Base-by-base conservation (phyloP, 2,329 filamentous ascomycete genomes). In the Fusarium nurragi region DNA sequence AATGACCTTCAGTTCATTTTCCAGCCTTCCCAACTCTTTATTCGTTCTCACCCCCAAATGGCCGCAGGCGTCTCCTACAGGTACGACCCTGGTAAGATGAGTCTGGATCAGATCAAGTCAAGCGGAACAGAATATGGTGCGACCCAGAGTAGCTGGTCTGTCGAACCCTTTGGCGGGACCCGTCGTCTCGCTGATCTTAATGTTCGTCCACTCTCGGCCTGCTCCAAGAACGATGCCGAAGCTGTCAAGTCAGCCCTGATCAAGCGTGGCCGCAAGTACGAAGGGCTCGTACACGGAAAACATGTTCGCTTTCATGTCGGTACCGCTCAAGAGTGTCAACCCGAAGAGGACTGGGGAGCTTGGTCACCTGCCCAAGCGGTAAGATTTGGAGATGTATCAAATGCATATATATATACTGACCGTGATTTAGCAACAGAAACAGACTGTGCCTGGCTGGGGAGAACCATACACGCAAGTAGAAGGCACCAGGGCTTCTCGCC, bases 1-100 rank as follows among this genome's bases (percentile, higher is more conserved):
- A 6, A 22, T 1, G 30, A 44, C 2, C 11, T 66, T 3, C 2
- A 26, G 2, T 16, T 50, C 1, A 34, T 44, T 6, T 67, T 56
- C 22, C 11, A 45, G 5, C 62, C 64, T 3, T 48, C 45, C 0
- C 40, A 67, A 11, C 26, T 53, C 14, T n/a, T 65, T 7, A 6
- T 53, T 6, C 16, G 32, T 3, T 41, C 28, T 2, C 0, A 39
- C 6, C 19, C 38, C 14, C 48, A 19, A 1, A 19, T 18, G 11
- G 9, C 21, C 5, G 53, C 53, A 2, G 54, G 53, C 0, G 16
- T 54, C 6, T 25, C 44, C 25, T 10, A 7, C 12, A 2, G 13
- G 3, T 40, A 16, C 10, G 3, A 3, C 1, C 4, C 3, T 18
- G 19, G 23, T 11, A 2, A 5, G 10, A 3, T 52, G 13, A 14